Evolutionary conservation across 1,139 yeast species (phyloP), one percentile per base, ranked within the genome.

Genomic region (Barnettozyma hawaiiensis): DNA sequence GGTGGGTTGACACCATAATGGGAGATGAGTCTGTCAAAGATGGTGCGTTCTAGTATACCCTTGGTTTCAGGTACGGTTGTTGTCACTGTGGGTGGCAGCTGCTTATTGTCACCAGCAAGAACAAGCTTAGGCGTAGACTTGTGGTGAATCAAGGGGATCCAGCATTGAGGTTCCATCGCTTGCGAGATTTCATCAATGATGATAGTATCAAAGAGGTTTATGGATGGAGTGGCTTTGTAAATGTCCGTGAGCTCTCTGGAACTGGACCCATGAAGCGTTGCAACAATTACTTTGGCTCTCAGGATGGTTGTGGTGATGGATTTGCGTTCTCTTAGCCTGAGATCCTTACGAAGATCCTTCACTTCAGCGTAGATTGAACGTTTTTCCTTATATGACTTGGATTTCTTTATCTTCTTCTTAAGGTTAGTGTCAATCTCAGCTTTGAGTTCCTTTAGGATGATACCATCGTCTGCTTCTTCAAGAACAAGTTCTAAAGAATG

Each of bases 151-250:
- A 92, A 50, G 0, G 98, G 97, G 24, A 92, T 87, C 97, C 97
- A 90, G 58, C 97, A 89, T 55, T 92, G 96, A 1, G 97, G 96
- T 57, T 92, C 97, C 44, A 90, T 64, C 4, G 97, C 75, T 61
- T 92, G 98, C 0, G 97, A 87, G 0, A 92, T 97, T 62, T 92
- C 98, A 62, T 92, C 98, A 36, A 92, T 89, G 18, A 92, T 85
- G 20, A 92, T 71, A 0, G 95, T 81, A 54, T 86, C 89, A 57
- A 92, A 87, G 15, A 81, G 57, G 6, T 71, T 23, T 5, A 61
- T 15, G 51, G 65, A 28, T 11, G 55, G 47, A 45, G 55, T 37
- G 39, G 44, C 41, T 49, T 62, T 52, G 58, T 75, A 71, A 37
- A 77, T 65, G 5, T 74, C 70, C 21, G 73, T 69, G 8, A 87